These are phyloP conservation scores for Venturia asperata DNA, from an alignment of 2,329 filamentous ascomycete genomes.

Conservation along the genomic window DNA sequence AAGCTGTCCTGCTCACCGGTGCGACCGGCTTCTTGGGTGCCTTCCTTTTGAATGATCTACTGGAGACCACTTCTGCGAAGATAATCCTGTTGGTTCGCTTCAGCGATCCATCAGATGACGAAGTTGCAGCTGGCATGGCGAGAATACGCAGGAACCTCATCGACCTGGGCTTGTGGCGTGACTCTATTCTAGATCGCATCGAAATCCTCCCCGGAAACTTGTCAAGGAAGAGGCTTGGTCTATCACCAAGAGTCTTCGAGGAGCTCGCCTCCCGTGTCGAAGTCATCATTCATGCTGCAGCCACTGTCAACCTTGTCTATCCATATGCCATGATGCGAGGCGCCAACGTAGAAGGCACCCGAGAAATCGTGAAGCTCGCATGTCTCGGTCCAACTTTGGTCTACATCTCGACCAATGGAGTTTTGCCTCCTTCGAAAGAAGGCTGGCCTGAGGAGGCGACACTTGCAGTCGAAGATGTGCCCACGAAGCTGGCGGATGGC, in stretches of 20 bases:
- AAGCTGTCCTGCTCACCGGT: slow-evolving; percentile 65
- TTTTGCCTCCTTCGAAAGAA: slow-evolving; percentile 61
- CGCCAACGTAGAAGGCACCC: slow-evolving; percentile 72
- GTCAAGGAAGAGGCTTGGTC: slow-evolving; percentile 59
- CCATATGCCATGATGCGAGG: slow-evolving; percentile 69
- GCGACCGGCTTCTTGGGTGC: slow-evolving; percentile 70
- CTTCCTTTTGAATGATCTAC: slow-evolving; percentile 61
- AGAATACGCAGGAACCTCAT: slow-evolving; percentile 68
- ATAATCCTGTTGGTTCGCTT: slow-evolving; percentile 70
- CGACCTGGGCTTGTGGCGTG: slow-evolving; percentile 71
- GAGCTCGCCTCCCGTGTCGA: slow-evolving; percentile 58
- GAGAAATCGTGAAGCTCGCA: slow-evolving; percentile 66
- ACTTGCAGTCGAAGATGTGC: slow-evolving; percentile 60
- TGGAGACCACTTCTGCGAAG: slow-evolving; percentile 60
- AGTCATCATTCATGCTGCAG: slow-evolving; percentile 70
- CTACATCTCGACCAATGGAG: slow-evolving; percentile 74
- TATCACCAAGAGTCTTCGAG: slow-evolving; percentile 58
- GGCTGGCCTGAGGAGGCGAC: slow-evolving; percentile 66
- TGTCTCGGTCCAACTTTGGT: slow-evolving; percentile 64
- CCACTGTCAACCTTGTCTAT: slow-evolving; percentile 74
- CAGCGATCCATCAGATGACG: slow-evolving; percentile 57
- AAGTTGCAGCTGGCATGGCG: slow-evolving; percentile 60
- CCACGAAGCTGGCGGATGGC: slow-evolving; percentile 61
- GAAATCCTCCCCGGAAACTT: slow-evolving; percentile 70
- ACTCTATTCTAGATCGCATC: slow-evolving; percentile 69